A percentile compares a stretch with the other conserved stretches of the same genome.
These are phyloP conservation scores for Xerophyta viscosa DNA, from an alignment of 106 monocot genomes.

Conservation along the genomic window DNA sequence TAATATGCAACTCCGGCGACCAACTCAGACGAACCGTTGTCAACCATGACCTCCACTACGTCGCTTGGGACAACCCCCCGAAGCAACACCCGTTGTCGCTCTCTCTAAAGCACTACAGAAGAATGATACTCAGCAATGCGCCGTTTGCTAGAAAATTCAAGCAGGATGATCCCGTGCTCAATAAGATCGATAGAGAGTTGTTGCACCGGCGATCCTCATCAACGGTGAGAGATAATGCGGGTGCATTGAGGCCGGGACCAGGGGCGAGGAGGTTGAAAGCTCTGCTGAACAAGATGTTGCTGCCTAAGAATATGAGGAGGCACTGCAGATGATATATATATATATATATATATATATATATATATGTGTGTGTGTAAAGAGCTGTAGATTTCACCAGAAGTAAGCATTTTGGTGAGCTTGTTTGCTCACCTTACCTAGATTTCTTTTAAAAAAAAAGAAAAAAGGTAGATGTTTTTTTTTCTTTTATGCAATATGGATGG, in stretches of 20 bases:
- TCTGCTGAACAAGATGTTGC: conserved; percentile 37
- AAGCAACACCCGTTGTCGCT: conserved; percentile 71
- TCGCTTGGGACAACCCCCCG: conserved; percentile 78
- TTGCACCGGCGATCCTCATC: conserved; percentile 28
- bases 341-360: too few species aligned
- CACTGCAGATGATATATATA: conserved; percentile 64
- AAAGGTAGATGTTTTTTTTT: too few species aligned
- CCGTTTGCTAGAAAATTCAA: conserved; percentile 83
- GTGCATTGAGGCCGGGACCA: conserved; percentile 46
- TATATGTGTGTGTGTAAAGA: too few species aligned
- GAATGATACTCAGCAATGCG: conserved; percentile 39
- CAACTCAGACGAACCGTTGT: conserved; percentile 46
- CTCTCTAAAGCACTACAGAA: conserved; percentile 51
- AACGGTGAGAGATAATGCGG: conserved; percentile 9
- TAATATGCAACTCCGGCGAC: conserved; percentile 70
- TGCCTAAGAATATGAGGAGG: conserved; percentile 22
- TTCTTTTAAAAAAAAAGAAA: too few species aligned
- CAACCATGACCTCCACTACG: conserved; percentile 82
- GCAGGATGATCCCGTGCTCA: conserved; percentile 62
- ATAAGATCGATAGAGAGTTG: conserved; percentile 72
- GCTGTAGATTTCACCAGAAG: too few species aligned
- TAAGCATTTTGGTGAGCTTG: too few species aligned
- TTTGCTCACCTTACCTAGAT: too few species aligned
- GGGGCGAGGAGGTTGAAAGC: conserved; percentile 73
- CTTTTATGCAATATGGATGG: too few species aligned